These are phyloP conservation scores for Fusarium oligoseptatum DNA, from an alignment of 2,329 filamentous ascomycete genomes.

Conservation along the genomic window DNA sequence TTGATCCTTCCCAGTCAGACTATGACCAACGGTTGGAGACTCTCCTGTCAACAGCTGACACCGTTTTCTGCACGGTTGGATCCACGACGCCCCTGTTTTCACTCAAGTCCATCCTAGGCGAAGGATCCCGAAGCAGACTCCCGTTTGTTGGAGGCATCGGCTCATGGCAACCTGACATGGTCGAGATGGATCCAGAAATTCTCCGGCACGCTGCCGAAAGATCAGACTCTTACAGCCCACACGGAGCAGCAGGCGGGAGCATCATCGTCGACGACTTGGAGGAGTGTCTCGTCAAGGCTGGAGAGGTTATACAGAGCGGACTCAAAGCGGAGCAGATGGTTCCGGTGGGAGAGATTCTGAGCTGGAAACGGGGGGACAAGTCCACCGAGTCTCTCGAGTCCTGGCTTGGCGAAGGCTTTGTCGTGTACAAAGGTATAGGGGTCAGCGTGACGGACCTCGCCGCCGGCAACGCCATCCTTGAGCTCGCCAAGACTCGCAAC, in stretches of 20 bases:
- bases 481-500: slow-evolving; percentile 39
- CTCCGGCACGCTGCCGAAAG: slow-evolving; percentile 49
- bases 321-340: slow-evolving; percentile 70
- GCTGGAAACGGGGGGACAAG: slow-evolving; percentile 6
- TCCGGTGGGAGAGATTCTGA: slow-evolving; percentile 66
- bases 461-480: slow-evolving; percentile 47
- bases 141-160: slow-evolving; percentile 64
- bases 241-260: neutral
- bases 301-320: slow-evolving; percentile 74
- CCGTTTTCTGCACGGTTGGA: slow-evolving; percentile 37
- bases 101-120: slow-evolving; percentile 5
- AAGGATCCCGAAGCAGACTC: slow-evolving; percentile 1
- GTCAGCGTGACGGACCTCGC: slow-evolving; percentile 52
- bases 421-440: slow-evolving; percentile 47
- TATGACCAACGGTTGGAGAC: slow-evolving; percentile 8
- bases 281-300: slow-evolving; percentile 72
- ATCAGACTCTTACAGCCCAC: slow-evolving; percentile 8
- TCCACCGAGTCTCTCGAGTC: neutral
- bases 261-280: slow-evolving; percentile 69
- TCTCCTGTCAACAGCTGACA: slow-evolving; percentile 15
- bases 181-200: slow-evolving; percentile 75
- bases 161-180: slow-evolving; percentile 72
- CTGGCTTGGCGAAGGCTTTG: slow-evolving; percentile 41
- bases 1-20: slow-evolving; percentile 21
- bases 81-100: slow-evolving; percentile 35